A percentile compares a stretch with the other conserved stretches of the same genome.
These are phyloP conservation scores for Lolium multiflorum DNA, from an alignment of 176 grass and related monocot genomes.

Conservation along the genomic window DNA sequence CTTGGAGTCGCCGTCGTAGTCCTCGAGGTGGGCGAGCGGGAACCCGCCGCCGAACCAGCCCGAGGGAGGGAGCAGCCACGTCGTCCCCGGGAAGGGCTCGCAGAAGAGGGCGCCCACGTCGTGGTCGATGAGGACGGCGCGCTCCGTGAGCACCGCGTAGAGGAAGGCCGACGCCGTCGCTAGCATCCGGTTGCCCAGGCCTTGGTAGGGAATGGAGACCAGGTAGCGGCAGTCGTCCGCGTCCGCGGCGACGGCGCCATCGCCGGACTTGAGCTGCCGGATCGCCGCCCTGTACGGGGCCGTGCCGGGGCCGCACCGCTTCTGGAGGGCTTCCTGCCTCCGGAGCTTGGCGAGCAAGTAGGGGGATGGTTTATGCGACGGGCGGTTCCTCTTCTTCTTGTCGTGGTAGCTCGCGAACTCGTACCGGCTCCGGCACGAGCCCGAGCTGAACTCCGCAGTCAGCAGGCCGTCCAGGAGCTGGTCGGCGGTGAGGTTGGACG, in stretches of 20 bases:
- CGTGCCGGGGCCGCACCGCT: conserved; percentile 71
- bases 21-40: conserved; percentile 27
- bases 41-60: background rate
- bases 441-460: conserved; percentile 32
- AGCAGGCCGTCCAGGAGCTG: conserved; percentile 65
- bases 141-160: conserved; percentile 12
- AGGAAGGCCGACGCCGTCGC: conserved; percentile 11
- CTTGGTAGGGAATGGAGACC: conserved; percentile 60
- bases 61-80: conserved; percentile 72
- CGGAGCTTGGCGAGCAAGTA: conserved; percentile 66
- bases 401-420: conserved; percentile 45
- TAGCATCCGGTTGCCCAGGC: conserved; percentile 77
- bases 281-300: conserved; percentile 44
- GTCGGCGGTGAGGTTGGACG: conserved; percentile 29
- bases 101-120: conserved; percentile 5
- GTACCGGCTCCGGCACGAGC: conserved; percentile 44
- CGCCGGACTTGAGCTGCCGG: conserved; percentile 13
- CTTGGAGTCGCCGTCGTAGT: background rate
- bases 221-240: conserved; percentile 65
- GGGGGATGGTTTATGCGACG: conserved; percentile 41
- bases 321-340: conserved; percentile 67
- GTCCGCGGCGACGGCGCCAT: background rate
- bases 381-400: background rate
- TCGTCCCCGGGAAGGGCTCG: conserved; percentile 30
- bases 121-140: background rate